Conservation (phyloP, 2,329 filamentous ascomycete genomes). For the Arthrobotrys entomopaga region DNA sequence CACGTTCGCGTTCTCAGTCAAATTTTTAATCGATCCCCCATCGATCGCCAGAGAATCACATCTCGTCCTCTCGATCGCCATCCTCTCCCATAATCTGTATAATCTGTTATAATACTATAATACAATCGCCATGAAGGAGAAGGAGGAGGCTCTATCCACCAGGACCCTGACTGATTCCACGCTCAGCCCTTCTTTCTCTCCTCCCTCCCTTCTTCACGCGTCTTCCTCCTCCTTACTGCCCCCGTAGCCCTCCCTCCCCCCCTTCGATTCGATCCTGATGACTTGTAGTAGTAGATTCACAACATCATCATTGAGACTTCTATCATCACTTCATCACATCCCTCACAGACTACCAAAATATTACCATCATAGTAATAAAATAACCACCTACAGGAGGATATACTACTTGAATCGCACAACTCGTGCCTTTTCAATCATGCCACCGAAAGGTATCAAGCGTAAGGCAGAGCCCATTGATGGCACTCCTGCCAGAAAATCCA, state of each 20-base stretch:
- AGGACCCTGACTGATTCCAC: not conserved
- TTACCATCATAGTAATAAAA: not conserved
- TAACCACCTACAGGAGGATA: not conserved
- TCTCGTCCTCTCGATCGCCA: not conserved
- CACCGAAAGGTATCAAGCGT: conserved; percentile 40
- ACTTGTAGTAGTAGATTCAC: not conserved
- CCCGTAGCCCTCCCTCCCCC: conserved; percentile 10
- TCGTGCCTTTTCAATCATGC: conserved; percentile 31
- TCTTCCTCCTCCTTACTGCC: not conserved
- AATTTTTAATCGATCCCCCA: not conserved
- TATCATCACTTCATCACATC: not conserved
- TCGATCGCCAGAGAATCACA: conserved; percentile 12
- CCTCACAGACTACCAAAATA: not conserved
- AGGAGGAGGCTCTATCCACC: not conserved
- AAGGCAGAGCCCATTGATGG: conserved; percentile 25
- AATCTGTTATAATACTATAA: not conserved
- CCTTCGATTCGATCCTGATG: not conserved
- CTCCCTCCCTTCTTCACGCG: not conserved
- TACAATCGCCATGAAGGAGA: not conserved
- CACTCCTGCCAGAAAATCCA: conserved; percentile 21
- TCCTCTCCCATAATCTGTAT: not conserved
- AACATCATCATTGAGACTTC: too few relatives aligned
- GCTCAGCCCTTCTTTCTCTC: not conserved
- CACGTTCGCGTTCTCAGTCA: not conserved
- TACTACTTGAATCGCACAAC: not conserved